Evolutionary conservation across 2,329 filamentous ascomycete genomes (phyloP).

Genomic region (Colletotrichum scovillei): DNA sequence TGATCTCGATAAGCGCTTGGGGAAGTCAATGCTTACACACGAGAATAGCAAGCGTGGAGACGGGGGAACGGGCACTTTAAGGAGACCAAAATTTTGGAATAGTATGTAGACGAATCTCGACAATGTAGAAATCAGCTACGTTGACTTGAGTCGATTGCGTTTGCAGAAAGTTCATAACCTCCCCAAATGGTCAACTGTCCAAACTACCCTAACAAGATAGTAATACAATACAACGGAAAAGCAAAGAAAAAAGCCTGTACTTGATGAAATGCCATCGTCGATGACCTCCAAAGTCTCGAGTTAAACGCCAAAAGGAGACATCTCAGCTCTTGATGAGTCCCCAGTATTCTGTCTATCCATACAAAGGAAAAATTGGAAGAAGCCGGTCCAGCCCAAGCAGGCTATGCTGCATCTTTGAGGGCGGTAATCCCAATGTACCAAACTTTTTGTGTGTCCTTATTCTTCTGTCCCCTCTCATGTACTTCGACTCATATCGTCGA

Average conservation of each 20-base stretch:
- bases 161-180: neutral
- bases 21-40: neutral
- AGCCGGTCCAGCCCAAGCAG: conserved; percentile 10
- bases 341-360: conserved; percentile 43
- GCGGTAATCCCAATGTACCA: conserved; percentile 23
- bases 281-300: conserved; percentile 1
- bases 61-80: neutral
- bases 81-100: neutral
- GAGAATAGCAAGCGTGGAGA: neutral
- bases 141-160: too few relatives aligned
- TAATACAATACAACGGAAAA: conserved; percentile 19
- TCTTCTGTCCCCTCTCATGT: neutral
- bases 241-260: neutral
- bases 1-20: conserved; percentile 1
- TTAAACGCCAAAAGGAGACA: conserved; percentile 51
- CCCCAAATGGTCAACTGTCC: neutral
- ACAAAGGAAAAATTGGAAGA: conserved; percentile 31
- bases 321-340: conserved; percentile 68
- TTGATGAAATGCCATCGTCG: neutral
- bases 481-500: neutral
- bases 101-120: neutral
- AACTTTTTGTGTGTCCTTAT: conserved; percentile 4
- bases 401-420: conserved; percentile 19
- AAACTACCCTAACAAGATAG: neutral
- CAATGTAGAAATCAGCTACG: neutral